phyloP scores from a whole-genome alignment of 768 basidiomycete species.

The Lentinula lateritia region DNA sequence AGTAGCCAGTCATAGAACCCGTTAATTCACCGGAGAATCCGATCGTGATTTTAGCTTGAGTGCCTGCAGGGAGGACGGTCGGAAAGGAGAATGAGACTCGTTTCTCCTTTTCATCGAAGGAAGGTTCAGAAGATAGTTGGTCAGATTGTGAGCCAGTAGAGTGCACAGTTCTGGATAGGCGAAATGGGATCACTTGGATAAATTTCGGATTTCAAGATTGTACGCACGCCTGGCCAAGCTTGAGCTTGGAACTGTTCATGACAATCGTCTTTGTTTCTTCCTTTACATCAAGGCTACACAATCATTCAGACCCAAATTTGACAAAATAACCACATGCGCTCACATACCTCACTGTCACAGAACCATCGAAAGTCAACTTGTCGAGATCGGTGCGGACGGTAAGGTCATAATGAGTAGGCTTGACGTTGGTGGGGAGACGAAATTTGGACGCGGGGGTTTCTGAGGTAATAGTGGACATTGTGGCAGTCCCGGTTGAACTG shows the following conservation, averaged over 20 bases:
- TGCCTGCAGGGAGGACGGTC: slow-evolving; percentile 53
- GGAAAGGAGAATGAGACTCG: slow-evolving; percentile 59
- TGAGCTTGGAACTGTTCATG: slow-evolving; percentile 42
- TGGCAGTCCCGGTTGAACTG: background rate
- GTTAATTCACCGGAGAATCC: slow-evolving; percentile 66
- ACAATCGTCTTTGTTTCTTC: slow-evolving; percentile 36
- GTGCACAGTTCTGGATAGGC: slow-evolving; percentile 34
- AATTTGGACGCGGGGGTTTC: slow-evolving; percentile 8
- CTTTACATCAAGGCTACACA: slow-evolving; percentile 36
- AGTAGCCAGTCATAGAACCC: slow-evolving; percentile 78
- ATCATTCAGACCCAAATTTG: background rate
- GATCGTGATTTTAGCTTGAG: slow-evolving; percentile 66
- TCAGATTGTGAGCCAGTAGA: slow-evolving; percentile 48
- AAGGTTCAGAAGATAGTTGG: slow-evolving; percentile 38
- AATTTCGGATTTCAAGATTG: slow-evolving; percentile 13
- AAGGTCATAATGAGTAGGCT: slow-evolving; percentile 52
- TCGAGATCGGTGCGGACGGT: slow-evolving; percentile 57
- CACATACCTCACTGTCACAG: slow-evolving; percentile 33
- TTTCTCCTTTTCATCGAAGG: slow-evolving; percentile 57
- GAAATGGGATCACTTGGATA: background rate
- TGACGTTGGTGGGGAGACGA: slow-evolving; percentile 43
- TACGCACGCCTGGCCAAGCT: slow-evolving; percentile 32
- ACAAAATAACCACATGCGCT: background rate
- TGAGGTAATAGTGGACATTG: background rate
- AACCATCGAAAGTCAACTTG: slow-evolving; percentile 51